Conservation (phyloP, 2,329 filamentous ascomycete species). For the Ophiostoma perfectum region DNA sequence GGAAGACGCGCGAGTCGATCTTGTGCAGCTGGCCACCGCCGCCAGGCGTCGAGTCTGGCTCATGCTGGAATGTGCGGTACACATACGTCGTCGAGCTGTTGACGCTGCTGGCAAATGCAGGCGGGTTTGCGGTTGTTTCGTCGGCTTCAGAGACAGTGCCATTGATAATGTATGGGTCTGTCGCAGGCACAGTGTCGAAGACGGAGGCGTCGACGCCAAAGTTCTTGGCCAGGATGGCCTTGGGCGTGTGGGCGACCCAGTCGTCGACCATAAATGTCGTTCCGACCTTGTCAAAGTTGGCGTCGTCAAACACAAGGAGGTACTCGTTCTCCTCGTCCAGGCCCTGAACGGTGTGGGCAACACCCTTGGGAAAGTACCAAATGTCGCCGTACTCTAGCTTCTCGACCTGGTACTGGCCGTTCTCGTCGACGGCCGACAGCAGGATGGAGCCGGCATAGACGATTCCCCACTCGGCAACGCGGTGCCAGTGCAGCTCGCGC, state of each 20-base stretch:
- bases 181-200: constrained; percentile 54
- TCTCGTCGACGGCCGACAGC: constrained; percentile 57
- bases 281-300: constrained; percentile 59
- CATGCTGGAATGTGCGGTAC: constrained; percentile 53
- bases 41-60: constrained; percentile 35
- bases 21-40: constrained; percentile 50
- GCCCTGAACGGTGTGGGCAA: constrained; percentile 50
- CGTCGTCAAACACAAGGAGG: constrained; percentile 58
- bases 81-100: constrained; percentile 40
- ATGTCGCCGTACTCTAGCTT: constrained; percentile 54
- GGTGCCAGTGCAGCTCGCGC: constrained; percentile 63
- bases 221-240: constrained; percentile 59
- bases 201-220: constrained; percentile 57
- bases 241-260: constrained; percentile 63
- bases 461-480: constrained; percentile 63
- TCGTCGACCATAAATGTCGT: constrained; percentile 68
- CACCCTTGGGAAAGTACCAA: constrained; percentile 49
- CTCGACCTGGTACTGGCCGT: constrained; percentile 51
- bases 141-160: constrained; percentile 45
- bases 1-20: constrained; percentile 63
- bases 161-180: constrained; percentile 56
- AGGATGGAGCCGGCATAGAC: constrained; percentile 54
- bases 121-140: constrained; percentile 31
- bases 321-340: constrained; percentile 53
- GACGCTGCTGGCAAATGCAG: constrained; percentile 15